A percentile compares a stretch with the other conserved stretches of the same genome.
phyloP scores from a whole-genome alignment of 495 filamentous ascomycete species.

The Lasiosphaeria hispida region DNA sequence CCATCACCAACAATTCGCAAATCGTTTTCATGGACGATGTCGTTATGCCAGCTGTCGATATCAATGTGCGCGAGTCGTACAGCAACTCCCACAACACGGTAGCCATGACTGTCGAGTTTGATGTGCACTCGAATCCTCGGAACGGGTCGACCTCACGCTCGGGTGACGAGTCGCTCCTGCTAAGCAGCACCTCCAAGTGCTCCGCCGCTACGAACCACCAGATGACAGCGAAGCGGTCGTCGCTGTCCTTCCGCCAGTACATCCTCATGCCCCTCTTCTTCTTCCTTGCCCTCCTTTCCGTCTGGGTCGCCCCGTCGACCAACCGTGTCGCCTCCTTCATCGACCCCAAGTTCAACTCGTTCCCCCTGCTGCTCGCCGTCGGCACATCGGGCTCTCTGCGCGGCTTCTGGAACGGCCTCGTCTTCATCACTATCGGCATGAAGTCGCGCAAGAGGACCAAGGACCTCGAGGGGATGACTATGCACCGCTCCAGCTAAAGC shows the following conservation, averaged over 20 bases:
- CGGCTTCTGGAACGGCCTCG: constrained; percentile 50
- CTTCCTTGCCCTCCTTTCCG: constrained; percentile 44
- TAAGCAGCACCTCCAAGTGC: neutral
- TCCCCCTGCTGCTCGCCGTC: constrained; percentile 40
- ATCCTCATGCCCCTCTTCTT: constrained; percentile 50
- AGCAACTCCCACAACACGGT: constrained; percentile 15
- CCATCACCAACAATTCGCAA: constrained; percentile 30
- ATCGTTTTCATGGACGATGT: constrained; percentile 15
- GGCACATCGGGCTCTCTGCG: constrained; percentile 42
- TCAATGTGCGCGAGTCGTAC: no score
- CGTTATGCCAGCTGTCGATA: constrained; percentile 19
- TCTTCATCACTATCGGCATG: constrained; percentile 43
- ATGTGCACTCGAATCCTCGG: neutral
- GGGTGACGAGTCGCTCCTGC: neutral
- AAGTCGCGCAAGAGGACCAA: constrained; percentile 35
- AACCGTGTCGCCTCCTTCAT: constrained; percentile 40
- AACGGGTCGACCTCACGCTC: neutral
- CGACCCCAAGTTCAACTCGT: constrained; percentile 31
- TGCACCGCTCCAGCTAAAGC: neutral
- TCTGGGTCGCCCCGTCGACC: constrained; percentile 46
- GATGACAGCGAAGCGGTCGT: constrained; percentile 21
- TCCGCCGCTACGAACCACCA: neutral
- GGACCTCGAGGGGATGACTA: constrained; percentile 13
- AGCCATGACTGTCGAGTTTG: constrained; percentile 11
- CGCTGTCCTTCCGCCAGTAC: constrained; percentile 46